phyloP scores from a whole-genome alignment of 1,284 basidiomycete genomes.

The Meripilus lineatus region DNA sequence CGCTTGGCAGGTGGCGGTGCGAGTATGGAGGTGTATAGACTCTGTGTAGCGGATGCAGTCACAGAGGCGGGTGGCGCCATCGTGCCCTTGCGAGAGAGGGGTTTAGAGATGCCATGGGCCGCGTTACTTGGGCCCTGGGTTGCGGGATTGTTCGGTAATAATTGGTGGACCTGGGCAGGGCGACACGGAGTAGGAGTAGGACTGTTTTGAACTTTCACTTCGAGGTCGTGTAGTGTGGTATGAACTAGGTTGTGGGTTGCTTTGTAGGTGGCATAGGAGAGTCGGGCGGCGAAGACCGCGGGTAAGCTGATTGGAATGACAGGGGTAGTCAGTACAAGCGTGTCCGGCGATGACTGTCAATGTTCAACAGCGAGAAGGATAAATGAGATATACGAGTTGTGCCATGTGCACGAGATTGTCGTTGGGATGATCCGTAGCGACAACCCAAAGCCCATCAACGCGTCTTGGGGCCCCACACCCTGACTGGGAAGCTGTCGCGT shows the following conservation, averaged over 20 bases:
- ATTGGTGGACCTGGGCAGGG: constrained; percentile 50
- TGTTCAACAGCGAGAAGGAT: background rate
- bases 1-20: constrained; percentile 69
- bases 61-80: constrained; percentile 46
- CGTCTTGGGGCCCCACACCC: background rate
- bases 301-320: constrained; percentile 59
- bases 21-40: constrained; percentile 67
- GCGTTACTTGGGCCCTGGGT: constrained; percentile 34
- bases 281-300: constrained; percentile 69
- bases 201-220: constrained; percentile 48
- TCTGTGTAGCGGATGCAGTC: constrained; percentile 43
- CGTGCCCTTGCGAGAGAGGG: constrained; percentile 32
- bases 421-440: background rate
- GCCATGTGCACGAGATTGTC: background rate
- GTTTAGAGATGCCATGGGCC: constrained; percentile 21
- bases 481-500: background rate
- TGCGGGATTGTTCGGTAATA: constrained; percentile 46
- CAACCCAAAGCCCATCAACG: background rate
- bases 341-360: constrained; percentile 16
- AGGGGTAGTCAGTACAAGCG: constrained; percentile 34
- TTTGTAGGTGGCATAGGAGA: constrained; percentile 78
- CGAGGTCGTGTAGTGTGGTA: constrained; percentile 61
- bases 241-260: constrained; percentile 65
- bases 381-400: background rate
- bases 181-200: constrained; percentile 41